Evolutionary conservation across 2,329 filamentous ascomycete genomes (phyloP), one percentile per base, ranked within the genome.

Genomic region (Alternaria ventricosa): DNA sequence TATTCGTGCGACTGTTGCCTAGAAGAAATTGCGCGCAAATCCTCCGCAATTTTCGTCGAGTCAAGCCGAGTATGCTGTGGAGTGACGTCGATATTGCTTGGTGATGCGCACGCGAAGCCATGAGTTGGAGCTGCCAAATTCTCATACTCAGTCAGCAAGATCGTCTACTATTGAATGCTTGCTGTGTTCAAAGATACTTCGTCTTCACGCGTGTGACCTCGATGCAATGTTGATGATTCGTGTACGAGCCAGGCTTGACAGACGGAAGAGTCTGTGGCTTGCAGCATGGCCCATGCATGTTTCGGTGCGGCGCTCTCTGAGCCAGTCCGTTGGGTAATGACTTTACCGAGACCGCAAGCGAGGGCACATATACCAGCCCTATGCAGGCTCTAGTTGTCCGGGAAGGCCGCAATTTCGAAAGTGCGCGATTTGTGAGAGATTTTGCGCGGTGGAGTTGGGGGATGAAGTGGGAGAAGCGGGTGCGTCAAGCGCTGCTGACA

Each of bases 1-100:
- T 47, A 53, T 53, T 33, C 30, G 22, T 22, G 23, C 20, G 55
- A 46, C 28, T 41, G 55, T 33, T 58, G 60, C 60, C 60, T 62
- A 8, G 18, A 43, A 41, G 41, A 62, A 49, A 58, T 54, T 43
- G 49, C 47, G 11, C 22, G 27, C 23, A 18, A 57, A 61, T 57
- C 18, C 46, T 61, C 54, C 59, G 36, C 25, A 46, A 25, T 47
- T 10, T 23, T 33, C 13, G 13, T 55, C 23, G 11, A 41, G 27
- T 28, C 41, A 41, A 47, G 25, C n/a, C 4, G 54, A 20, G 25
- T n/a, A 13, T n/a, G 10, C 12, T 58, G 13, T 12, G 7, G n/a
- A 47, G 22, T 33, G 55, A 25, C 46, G 20, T 23, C 11, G 12
- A 49, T 15, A 6, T 41, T 41, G 36, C 15, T 33, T 2, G n/a